Conservation (phyloP, 495 filamentous ascomycete genomes). For the Hypoxylon crocopeplum region DNA sequence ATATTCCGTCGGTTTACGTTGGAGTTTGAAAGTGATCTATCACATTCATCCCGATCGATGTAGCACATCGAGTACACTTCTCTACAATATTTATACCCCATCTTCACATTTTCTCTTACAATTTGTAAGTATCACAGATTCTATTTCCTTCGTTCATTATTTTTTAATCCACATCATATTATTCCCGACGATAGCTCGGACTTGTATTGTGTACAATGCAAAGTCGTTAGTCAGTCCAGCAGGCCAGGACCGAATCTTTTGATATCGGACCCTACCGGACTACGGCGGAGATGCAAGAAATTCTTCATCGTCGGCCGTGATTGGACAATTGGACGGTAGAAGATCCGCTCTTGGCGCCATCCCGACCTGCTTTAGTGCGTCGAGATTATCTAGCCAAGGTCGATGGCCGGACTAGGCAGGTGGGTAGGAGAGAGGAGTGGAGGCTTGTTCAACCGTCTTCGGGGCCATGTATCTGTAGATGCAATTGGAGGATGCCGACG, state of each 20-base stretch:
- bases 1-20: too few species aligned
- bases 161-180: too few species aligned
- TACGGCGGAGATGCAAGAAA: conserved; percentile 30
- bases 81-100: too few species aligned
- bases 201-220: background rate
- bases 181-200: too few species aligned
- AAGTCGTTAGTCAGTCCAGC: too few species aligned
- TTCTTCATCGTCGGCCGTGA: background rate
- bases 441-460: background rate
- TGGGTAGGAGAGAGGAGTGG: conserved; percentile 7
- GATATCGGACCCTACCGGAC: conserved; percentile 20
- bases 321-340: conserved; percentile 29
- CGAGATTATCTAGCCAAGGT: too few species aligned
- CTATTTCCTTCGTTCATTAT: too few species aligned
- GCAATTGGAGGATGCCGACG: background rate
- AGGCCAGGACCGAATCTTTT: background rate
- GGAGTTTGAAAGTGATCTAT: too few species aligned
- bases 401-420: conserved; percentile 29
- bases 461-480: background rate
- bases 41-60: too few species aligned
- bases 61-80: too few species aligned
- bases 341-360: conserved; percentile 16
- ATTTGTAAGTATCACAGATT: too few species aligned
- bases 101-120: too few species aligned
- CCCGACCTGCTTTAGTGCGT: conserved; percentile 5